These are phyloP conservation scores for Grosmannia serpens DNA, from an alignment of 2,329 filamentous ascomycete genomes.

Conservation along the genomic window DNA sequence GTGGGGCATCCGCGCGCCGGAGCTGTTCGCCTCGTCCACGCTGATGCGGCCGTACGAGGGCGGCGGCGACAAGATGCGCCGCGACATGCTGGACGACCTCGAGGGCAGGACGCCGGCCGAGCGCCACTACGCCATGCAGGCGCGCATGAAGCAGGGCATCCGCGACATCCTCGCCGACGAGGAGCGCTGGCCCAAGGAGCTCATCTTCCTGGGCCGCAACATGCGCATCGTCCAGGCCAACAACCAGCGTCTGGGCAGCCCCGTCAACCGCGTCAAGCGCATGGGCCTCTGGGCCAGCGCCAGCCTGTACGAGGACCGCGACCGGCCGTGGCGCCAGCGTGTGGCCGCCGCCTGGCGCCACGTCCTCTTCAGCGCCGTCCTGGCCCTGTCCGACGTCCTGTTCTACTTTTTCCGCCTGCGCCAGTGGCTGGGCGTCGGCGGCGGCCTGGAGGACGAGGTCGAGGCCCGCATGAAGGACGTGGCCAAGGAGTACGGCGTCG, in stretches of 20 bases:
- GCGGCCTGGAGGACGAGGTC: constrained; percentile 89
- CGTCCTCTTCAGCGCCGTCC: constrained; percentile 66
- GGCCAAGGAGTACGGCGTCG: constrained; percentile 84
- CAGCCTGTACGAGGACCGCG: constrained; percentile 64
- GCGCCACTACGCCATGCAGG: constrained; percentile 82
- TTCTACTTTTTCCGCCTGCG: constrained; percentile 73
- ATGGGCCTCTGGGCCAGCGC: constrained; percentile 83
- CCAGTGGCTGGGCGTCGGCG: constrained; percentile 64
- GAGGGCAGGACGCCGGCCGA: constrained; percentile 50
- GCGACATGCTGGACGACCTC: constrained; percentile 54
- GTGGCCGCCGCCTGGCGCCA: constrained; percentile 63
- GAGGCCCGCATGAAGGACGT: constrained; percentile 78
- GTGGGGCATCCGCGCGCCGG: constrained; percentile 84
- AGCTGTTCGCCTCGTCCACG: constrained; percentile 85
- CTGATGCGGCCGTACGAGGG: constrained; percentile 85
- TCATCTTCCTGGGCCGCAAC: constrained; percentile 86
- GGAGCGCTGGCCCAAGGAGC: constrained; percentile 77
- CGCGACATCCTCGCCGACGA: constrained; percentile 69
- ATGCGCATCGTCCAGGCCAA: constrained; percentile 89
- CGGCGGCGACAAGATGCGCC: constrained; percentile 56
- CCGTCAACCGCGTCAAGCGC: constrained; percentile 88
- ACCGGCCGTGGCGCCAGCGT: constrained; percentile 50
- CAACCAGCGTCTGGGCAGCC: constrained; percentile 80
- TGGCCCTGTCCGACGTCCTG: constrained; percentile 65
- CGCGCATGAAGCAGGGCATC: constrained; percentile 60